Evolutionary conservation across 2,329 filamentous ascomycete species (phyloP).

Genomic region (Chrysoporthe puriensis): DNA sequence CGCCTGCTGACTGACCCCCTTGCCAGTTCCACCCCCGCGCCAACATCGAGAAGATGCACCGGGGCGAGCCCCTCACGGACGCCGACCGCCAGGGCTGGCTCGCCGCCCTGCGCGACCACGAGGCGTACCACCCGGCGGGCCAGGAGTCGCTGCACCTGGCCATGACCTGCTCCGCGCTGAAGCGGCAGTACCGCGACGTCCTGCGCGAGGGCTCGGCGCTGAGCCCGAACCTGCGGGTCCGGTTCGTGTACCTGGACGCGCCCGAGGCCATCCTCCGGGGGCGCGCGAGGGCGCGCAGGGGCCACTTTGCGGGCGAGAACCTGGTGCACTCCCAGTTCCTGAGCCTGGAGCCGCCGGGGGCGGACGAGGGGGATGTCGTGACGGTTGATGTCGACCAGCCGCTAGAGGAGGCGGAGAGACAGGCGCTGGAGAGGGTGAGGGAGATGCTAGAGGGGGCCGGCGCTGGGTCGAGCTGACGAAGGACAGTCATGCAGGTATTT

Average conservation of each 20-base stretch:
- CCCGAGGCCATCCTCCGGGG: slow-evolving; percentile 64
- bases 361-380: slow-evolving; percentile 54
- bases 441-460: slow-evolving; percentile 14
- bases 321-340: slow-evolving; percentile 76
- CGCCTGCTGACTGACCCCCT: not conserved
- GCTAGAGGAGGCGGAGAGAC: slow-evolving; percentile 48
- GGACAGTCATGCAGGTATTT: not conserved
- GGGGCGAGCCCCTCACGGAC: slow-evolving; percentile 71
- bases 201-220: slow-evolving; percentile 62
- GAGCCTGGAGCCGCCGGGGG: slow-evolving; percentile 65
- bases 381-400: slow-evolving; percentile 53
- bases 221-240: slow-evolving; percentile 59
- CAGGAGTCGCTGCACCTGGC: slow-evolving; percentile 61
- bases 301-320: slow-evolving; percentile 75
- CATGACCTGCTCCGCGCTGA: slow-evolving; percentile 79
- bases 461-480: not conserved
- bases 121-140: slow-evolving; percentile 42
- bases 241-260: slow-evolving; percentile 74
- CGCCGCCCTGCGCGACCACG: slow-evolving; percentile 58
- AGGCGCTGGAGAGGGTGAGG: slow-evolving; percentile 41
- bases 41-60: slow-evolving; percentile 74
- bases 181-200: slow-evolving; percentile 75
- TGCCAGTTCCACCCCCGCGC: slow-evolving; percentile 61
- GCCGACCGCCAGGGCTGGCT: slow-evolving; percentile 81
- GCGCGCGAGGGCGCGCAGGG: slow-evolving; percentile 64